These are phyloP conservation scores for Heteromeles arbutifolia DNA, from an alignment of 306 rosid species.

Conservation along the genomic window DNA sequence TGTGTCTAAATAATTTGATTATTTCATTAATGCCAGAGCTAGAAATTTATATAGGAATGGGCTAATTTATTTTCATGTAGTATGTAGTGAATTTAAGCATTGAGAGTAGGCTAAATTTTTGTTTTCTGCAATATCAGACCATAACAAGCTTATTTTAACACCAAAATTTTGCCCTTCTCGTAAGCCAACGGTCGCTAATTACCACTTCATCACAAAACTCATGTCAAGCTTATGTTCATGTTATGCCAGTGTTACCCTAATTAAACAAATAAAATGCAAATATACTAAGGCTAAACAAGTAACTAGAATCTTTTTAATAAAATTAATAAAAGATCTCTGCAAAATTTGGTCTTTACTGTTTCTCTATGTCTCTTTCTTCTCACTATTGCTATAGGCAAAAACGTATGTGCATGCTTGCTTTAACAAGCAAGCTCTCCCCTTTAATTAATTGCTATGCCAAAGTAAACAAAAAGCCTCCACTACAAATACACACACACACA, in stretches of 20 bases:
- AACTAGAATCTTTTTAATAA: background rate
- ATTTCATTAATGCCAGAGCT: too few species aligned
- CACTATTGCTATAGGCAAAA: background rate
- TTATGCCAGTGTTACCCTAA: background rate
- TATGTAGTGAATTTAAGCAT: too few species aligned
- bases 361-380: background rate
- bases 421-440: background rate
- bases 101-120: too few species aligned
- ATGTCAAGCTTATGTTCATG: background rate
- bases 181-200: background rate
- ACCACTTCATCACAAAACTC: background rate
- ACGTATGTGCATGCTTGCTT: background rate
- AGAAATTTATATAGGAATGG: too few species aligned
- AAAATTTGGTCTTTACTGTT: background rate
- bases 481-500: too few species aligned
- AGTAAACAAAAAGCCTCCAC: background rate
- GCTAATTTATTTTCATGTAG: too few species aligned
- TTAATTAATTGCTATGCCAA: background rate
- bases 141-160: too few species aligned
- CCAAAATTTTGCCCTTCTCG: background rate
- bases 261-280: background rate
- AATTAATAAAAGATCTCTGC: background rate
- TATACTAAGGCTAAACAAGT: background rate
- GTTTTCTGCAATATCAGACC: too few species aligned
- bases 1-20: too few species aligned